Evolutionary conservation across 2,329 filamentous ascomycete genomes (phyloP).

Genomic region (Emergomyces africanus): DNA sequence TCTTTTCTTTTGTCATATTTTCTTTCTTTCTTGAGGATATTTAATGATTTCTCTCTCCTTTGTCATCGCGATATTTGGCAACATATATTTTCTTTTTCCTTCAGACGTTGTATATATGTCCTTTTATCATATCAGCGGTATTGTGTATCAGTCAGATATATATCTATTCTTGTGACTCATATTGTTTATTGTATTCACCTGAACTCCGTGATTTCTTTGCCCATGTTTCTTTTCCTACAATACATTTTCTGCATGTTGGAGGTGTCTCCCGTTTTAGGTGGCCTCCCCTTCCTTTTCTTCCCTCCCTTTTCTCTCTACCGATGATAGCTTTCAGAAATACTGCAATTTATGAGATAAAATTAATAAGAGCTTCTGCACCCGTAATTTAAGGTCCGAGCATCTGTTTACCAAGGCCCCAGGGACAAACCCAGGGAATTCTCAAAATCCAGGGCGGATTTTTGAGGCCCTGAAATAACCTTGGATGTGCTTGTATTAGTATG

Average conservation of each 20-base stretch:
- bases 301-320: background rate
- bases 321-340: background rate
- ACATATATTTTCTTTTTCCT: background rate
- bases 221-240: background rate
- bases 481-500: background rate
- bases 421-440: background rate
- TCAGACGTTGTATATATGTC: background rate
- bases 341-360: background rate
- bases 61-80: background rate
- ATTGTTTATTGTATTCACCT: background rate
- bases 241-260: background rate
- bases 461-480: background rate
- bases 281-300: background rate
- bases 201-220: background rate
- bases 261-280: too few relatives aligned
- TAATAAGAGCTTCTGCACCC: background rate
- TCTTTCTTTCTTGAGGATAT: background rate
- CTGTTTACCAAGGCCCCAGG: background rate
- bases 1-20: background rate
- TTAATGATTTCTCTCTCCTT: background rate
- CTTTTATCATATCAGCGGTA: background rate
- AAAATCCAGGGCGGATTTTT: background rate
- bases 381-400: background rate
- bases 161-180: background rate
- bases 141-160: background rate